Evolutionary conservation across 2,329 filamentous ascomycete species (phyloP).

Genomic region (Neurospora crassa): DNA sequence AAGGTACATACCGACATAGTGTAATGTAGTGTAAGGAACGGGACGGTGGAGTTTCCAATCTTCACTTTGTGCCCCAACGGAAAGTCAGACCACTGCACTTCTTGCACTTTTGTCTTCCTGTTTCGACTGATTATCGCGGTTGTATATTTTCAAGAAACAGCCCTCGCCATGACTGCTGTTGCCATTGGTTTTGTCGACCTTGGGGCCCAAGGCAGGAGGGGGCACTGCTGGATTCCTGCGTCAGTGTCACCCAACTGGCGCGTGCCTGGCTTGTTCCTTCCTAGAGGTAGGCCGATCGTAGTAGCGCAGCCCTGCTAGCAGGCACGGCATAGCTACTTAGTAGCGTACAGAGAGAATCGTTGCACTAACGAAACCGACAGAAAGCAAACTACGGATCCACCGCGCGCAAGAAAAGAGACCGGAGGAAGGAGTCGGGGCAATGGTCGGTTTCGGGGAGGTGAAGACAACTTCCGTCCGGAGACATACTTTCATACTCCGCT

Average conservation of each 20-base stretch:
- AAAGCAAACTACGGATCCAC: background rate
- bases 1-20: background rate
- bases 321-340: background rate
- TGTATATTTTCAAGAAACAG: background rate
- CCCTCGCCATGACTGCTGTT: background rate
- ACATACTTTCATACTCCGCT: background rate
- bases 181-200: background rate
- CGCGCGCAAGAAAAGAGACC: background rate
- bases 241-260: background rate
- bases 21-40: background rate
- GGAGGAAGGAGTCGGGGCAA: background rate
- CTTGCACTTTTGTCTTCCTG: background rate
- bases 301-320: background rate
- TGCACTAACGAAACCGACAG: background rate
- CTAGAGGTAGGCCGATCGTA: background rate
- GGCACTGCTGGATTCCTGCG: background rate
- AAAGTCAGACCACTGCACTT: background rate
- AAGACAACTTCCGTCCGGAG: background rate
- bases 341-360: background rate
- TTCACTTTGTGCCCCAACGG: background rate
- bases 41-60: background rate
- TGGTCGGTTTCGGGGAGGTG: background rate
- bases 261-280: background rate
- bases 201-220: background rate
- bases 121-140: background rate